Percentiles rank a stretch among this genome's conserved stretches.
phyloP scores from a whole-genome alignment of 2,329 filamentous ascomycete genomes.

The Microcera coccophila region DNA sequence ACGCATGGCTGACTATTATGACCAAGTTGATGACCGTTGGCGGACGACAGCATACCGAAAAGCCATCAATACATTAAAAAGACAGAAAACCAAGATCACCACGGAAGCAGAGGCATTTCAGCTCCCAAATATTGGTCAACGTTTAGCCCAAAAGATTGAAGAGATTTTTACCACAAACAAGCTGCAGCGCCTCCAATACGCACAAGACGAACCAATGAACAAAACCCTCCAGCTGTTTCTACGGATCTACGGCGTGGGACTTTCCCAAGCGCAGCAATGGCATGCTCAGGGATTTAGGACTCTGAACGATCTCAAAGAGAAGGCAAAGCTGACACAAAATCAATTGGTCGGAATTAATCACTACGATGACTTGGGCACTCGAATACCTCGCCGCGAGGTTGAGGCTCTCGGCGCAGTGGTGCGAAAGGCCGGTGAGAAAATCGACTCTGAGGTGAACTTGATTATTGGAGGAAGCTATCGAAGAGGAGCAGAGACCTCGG shows the following conservation, averaged over 20 bases:
- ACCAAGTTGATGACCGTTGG: constrained; percentile 72
- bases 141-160: constrained; percentile 80
- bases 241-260: constrained; percentile 75
- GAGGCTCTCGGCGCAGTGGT: constrained; percentile 65
- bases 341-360: constrained; percentile 75
- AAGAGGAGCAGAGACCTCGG: constrained; percentile 67
- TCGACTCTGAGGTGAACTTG: constrained; percentile 64
- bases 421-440: constrained; percentile 48
- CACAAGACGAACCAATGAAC: constrained; percentile 63
- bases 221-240: constrained; percentile 65
- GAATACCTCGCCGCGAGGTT: constrained; percentile 76
- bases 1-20: constrained; percentile 76
- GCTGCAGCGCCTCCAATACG: constrained; percentile 68
- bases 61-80: constrained; percentile 68
- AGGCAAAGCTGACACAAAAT: constrained; percentile 61
- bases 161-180: constrained; percentile 76
- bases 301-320: constrained; percentile 63
- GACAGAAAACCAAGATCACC: constrained; percentile 58
- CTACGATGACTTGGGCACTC: constrained; percentile 72
- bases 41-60: constrained; percentile 71
- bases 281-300: constrained; percentile 69
- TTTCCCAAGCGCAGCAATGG: constrained; percentile 68
- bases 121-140: constrained; percentile 65
- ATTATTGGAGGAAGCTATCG: constrained; percentile 83
- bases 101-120: constrained; percentile 65